phyloP scores from a whole-genome alignment of 1,284 basidiomycete species.

The Rhodotorula mucilaginosa region DNA sequence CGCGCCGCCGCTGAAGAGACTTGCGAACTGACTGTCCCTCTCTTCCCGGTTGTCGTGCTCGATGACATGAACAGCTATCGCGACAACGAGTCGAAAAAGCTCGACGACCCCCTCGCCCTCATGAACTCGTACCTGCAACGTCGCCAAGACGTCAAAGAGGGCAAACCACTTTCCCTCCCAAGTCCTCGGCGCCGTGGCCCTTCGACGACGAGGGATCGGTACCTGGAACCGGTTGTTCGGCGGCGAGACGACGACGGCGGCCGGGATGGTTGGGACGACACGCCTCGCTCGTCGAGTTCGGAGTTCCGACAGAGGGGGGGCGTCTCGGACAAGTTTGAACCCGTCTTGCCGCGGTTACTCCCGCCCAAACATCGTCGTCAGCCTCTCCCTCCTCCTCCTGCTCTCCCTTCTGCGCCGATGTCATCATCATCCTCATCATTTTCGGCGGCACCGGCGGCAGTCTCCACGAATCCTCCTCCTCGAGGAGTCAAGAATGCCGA shows the following conservation, averaged over 20 bases:
- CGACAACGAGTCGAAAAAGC: constrained; percentile 41
- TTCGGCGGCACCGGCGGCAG: too few species aligned
- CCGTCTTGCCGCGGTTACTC: constrained; percentile 29
- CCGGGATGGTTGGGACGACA: constrained; percentile 10
- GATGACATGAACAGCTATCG: constrained; percentile 33
- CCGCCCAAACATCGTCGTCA: constrained; percentile 4
- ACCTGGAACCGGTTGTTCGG: constrained; percentile 1
- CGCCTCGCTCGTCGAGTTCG: constrained; percentile 2
- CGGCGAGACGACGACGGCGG: neutral
- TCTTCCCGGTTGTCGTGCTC: too few species aligned
- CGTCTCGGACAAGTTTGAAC: constrained; percentile 9
- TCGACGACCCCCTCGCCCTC: constrained; percentile 41
- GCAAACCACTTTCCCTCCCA: constrained; percentile 9
- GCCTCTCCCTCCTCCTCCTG: neutral
- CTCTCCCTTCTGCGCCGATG: neutral
- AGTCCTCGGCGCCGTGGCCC: neutral
- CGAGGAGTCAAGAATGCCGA: too few species aligned
- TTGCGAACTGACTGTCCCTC: too few species aligned
- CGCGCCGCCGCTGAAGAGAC: too few species aligned
- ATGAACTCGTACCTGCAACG: constrained; percentile 43
- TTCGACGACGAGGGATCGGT: constrained; percentile 19
- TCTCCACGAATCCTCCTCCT: neutral
- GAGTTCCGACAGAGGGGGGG: neutral
- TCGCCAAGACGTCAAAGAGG: constrained; percentile 33
- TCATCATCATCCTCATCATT: too few species aligned